Evolutionary conservation across 2,329 filamentous ascomycete genomes (phyloP).

Genomic region (Dendrostoma leiphaemia): DNA sequence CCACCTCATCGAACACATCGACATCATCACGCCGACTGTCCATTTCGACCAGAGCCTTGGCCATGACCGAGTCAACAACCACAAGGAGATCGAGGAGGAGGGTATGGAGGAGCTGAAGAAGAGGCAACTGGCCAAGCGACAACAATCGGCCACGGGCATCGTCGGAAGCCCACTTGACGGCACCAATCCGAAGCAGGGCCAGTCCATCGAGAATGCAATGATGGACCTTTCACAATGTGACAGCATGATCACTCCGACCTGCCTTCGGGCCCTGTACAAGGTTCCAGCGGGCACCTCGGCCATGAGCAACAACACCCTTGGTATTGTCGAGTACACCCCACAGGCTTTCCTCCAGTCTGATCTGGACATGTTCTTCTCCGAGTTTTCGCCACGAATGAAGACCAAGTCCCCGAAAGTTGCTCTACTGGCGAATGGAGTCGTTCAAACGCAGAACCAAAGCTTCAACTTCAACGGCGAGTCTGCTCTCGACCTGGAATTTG

Average conservation of each 20-base stretch:
- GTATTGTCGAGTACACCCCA: slow-evolving; percentile 53
- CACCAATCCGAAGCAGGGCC: slow-evolving; percentile 31
- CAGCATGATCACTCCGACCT: slow-evolving; percentile 54
- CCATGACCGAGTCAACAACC: slow-evolving; percentile 23
- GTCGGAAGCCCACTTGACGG: slow-evolving; percentile 25
- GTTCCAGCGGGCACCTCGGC: slow-evolving; percentile 37
- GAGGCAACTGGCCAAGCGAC: slow-evolving; percentile 21
- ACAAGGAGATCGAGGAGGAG: slow-evolving; percentile 23
- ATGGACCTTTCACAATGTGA: slow-evolving; percentile 42
- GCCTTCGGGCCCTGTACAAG: slow-evolving; percentile 48
- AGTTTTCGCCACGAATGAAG: slow-evolving; percentile 39
- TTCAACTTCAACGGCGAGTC: slow-evolving; percentile 38
- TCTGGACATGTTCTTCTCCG: slow-evolving; percentile 45
- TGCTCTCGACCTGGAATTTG: slow-evolving; percentile 35
- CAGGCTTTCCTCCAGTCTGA: slow-evolving; percentile 52
- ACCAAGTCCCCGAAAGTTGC: slow-evolving; percentile 36
- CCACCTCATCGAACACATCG: slow-evolving; percentile 34
- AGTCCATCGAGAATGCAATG: slow-evolving; percentile 27
- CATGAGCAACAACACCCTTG: slow-evolving; percentile 44
- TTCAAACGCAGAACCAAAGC: slow-evolving; percentile 34
- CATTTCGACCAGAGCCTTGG: slow-evolving; percentile 34
- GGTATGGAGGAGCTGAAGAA: slow-evolving; percentile 25
- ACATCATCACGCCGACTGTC: slow-evolving; percentile 41
- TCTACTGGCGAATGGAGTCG: slow-evolving; percentile 33
- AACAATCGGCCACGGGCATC: slow-evolving; percentile 25